phyloP scores from a whole-genome alignment of 306 rosid genomes.

The Morella rubra region DNA sequence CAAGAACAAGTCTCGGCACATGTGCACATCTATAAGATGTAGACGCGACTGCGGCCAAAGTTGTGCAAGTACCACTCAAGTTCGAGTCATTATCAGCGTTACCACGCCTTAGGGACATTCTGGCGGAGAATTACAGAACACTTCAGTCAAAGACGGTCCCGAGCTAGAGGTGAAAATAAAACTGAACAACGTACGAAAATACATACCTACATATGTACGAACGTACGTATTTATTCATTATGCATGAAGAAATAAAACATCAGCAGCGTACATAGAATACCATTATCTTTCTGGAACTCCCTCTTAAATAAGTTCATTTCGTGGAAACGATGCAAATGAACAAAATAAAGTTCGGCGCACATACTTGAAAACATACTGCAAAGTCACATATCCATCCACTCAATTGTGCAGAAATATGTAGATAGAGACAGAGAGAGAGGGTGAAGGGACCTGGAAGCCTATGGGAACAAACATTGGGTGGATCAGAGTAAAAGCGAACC shows the following conservation, averaged over 20 bases:
- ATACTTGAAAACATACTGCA: background rate
- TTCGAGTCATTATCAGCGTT: background rate
- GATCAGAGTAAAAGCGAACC: conserved; percentile 48
- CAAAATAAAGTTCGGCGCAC: background rate
- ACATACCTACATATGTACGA: background rate
- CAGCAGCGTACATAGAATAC: background rate
- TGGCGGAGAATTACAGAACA: background rate
- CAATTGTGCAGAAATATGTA: background rate
- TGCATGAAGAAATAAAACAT: background rate
- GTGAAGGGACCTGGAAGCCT: conserved; percentile 45
- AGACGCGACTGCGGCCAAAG: background rate
- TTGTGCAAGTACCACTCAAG: background rate
- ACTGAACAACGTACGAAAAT: background rate
- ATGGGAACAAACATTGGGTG: conserved; percentile 25
- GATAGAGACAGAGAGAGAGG: background rate
- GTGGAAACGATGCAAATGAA: background rate
- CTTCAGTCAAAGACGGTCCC: background rate
- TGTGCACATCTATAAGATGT: background rate
- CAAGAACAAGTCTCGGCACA: background rate
- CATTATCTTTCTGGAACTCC: background rate
- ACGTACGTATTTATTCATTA: background rate
- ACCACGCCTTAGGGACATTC: background rate
- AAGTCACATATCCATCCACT: background rate
- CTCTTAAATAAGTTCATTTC: background rate
- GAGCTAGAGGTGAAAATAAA: background rate